Evolutionary conservation across 2,329 filamentous ascomycete species (phyloP), one percentile per base, ranked within the genome.

Genomic region (Aureobasidium sp.): DNA sequence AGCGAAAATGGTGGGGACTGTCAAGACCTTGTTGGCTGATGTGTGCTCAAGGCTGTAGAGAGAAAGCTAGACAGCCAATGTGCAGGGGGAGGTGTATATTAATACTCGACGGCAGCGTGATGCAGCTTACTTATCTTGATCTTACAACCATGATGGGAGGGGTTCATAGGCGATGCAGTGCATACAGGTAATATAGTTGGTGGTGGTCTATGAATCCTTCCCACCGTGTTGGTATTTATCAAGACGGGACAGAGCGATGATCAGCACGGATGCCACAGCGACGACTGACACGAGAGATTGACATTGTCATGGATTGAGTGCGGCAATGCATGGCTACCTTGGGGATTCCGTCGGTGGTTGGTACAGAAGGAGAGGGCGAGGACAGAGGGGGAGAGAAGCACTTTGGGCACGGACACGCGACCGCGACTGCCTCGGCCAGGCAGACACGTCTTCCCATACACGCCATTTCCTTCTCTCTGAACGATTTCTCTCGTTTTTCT

Each of bases 401-500:
- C 39, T 37, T 58, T 48, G 29, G 9, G 44, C 57, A 60, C 44
- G 45, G 57, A 44, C 42, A n/a, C 45, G 57, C 33, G 45, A 14
- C 27, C 57, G 57, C 57, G 45, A 35, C 56, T 37, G 47, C 56
- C 56, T 59, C 56, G 57, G 57, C 47, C 57, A 60, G 57, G 57
- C 57, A 60, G 57, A 42, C 57, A 47, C 57, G 57, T 60, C 57
- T 29, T 44, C 47, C 57, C n/a, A n/a, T 17, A 50, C 15, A 60
- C 31, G 27, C n/a, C 22, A 17, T 49, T 45, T 2, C 37, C 35
- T 33, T 35, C 24, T 9, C 5, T 5, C 14, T 17, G 29, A 5
- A 49, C 33, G 11, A 44, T 9, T 15, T 12, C 47, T 52, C 49
- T 52, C 47, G 27, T 15, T 24, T 7, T 27, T 27, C 35, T n/a